Evolutionary conservation across 768 basidiomycete genomes (phyloP), one percentile per base, ranked within the genome.

Genomic region (Boletus barrowsii): DNA sequence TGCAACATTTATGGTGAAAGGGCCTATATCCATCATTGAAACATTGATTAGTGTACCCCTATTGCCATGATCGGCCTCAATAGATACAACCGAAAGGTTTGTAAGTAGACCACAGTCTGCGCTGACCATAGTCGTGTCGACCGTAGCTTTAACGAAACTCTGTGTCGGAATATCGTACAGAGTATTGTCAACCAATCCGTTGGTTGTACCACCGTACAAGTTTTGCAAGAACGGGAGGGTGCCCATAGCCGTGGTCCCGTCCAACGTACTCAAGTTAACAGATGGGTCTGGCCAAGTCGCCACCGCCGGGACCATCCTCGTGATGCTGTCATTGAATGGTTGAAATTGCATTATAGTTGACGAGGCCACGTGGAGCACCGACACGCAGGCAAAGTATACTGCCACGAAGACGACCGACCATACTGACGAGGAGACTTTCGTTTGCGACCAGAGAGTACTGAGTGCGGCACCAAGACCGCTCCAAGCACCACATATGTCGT

Each of bases 271-370:
- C 10, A 46, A 30, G 18, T 46, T n/a, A 22, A 33, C 32, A 20
- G 45, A 46, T 33, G n/a, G n/a, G 13, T 4, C 9, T 18, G 45
- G 32, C 32, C 45, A 46, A 3, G 32, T 33, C 4, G n/a, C 18
- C 14, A 33, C n/a, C 33, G 45, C 45, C 9, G 45, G 10, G 4
- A 33, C 32, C 29, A 4, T 46, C n/a, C 3, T 18, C 10, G 45
- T 32, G 30, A 33, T 6, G 18, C 18, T 46, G 32, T 20, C 18
- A 32, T 30, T 45, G 44, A 45, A 33, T 3, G 30, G 44, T 14
- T 45, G 44, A 45, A 45, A 18, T 10, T 45, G 44, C 44, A 45
- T 45, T 10, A 45, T 32, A 33, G 44, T 33, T 13, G 30, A 45
- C 18, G 43, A 44, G 17, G 43, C 29, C 29, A 44, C 43, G 6